Conservation (phyloP, 176 grass and related monocot species). For the Calamus simplicifolius region DNA sequence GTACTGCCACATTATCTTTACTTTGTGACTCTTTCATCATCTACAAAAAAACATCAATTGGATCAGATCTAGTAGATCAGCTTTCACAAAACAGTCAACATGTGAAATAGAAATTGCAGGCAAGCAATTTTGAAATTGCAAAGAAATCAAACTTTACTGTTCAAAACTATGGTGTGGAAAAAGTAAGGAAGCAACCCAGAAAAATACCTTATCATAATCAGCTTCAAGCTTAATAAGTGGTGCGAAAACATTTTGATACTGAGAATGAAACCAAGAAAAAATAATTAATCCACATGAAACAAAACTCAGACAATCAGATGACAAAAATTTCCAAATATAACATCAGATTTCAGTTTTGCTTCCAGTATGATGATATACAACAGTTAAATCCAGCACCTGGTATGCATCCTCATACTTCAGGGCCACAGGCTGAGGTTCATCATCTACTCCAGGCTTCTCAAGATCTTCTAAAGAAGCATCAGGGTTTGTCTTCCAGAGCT, state of each 20-base stretch:
- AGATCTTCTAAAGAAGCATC: constrained; percentile 98
- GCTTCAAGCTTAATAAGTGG: constrained; percentile 97
- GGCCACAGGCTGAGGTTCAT: constrained; percentile 77
- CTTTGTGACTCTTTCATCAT: constrained; percentile 99
- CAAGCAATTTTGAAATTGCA: no score
- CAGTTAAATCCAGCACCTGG: constrained; percentile 45
- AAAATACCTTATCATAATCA: constrained; percentile 95
- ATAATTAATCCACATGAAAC: no score
- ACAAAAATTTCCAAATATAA: no score
- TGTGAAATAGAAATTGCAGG: no score
- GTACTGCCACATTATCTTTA: constrained; percentile 92
- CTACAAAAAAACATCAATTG: constrained; percentile 21
- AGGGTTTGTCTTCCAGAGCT: constrained; percentile 96
- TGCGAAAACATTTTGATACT: constrained; percentile 99
- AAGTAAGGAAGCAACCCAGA: background rate
- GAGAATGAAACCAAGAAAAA: constrained; percentile 9
- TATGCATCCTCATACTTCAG: constrained; percentile 99
- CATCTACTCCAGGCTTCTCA: constrained; percentile 96
- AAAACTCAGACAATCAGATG: no score
- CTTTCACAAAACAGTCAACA: no score
- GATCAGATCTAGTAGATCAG: no score
- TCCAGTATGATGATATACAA: no score
- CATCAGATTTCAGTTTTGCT: no score
- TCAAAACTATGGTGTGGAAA: no score
- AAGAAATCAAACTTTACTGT: no score